Conservation (phyloP, 495 filamentous ascomycete genomes). For the Trichocladium antarcticum region DNA sequence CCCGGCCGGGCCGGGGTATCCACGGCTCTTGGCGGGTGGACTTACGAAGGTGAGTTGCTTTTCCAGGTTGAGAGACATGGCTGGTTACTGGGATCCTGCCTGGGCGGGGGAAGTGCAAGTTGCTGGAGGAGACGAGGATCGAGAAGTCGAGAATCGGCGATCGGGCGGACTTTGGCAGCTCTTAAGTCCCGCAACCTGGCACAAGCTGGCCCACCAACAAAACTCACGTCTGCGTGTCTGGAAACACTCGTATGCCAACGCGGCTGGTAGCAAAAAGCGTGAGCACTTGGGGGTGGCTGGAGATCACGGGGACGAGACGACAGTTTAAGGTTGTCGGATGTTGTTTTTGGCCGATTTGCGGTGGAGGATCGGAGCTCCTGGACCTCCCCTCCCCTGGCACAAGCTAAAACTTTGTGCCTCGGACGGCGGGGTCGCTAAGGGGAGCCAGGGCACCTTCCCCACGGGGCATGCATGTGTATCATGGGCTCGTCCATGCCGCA, state of each 20-base stretch:
- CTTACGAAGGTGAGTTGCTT: conserved; percentile 71
- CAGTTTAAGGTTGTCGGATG: background rate
- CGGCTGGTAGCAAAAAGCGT: background rate
- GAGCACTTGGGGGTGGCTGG: background rate
- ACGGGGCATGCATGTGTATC: conserved; percentile 5
- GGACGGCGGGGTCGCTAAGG: background rate
- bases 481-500: background rate
- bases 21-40: background rate
- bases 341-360: conserved; percentile 1
- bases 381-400: background rate
- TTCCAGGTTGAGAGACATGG: conserved; percentile 67
- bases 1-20: background rate
- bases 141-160: too few species aligned
- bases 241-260: background rate
- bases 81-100: conserved; percentile 6
- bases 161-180: too few species aligned
- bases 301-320: background rate
- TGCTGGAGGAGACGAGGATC: background rate
- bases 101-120: background rate
- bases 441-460: conserved; percentile 7
- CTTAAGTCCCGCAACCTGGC: conserved; percentile 1
- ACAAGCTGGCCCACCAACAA: background rate
- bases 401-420: conserved; percentile 11
- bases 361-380: background rate
- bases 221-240: background rate